Evolutionary conservation across 2,329 filamentous ascomycete species (phyloP), one percentile per base, ranked within the genome.

Genomic region (Alternaria sp.): DNA sequence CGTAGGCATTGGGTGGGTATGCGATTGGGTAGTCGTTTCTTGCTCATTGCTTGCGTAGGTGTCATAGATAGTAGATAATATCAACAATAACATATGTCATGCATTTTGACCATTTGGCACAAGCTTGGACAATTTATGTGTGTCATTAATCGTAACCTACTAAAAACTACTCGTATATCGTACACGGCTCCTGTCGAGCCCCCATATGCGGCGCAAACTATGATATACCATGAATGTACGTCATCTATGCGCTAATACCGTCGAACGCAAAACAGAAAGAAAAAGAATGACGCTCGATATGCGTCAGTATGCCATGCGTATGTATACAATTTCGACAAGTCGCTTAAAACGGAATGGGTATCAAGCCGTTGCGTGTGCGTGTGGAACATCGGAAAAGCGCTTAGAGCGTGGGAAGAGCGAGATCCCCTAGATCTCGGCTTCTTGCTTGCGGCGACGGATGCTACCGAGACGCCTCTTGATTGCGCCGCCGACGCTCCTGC

Each of bases 391-490:
- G n/a, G 58, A 55, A 4, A 47, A 53, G 4, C 45, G 51, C 26
- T 45, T 55, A 6, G 51, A 23, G 46, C 55, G 43, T 7, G 44
- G 44, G 15, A 60, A 65, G 26, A 61, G 60, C 43, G 61, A 59
- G 23, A 56, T 53, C 21, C 58, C 63, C 68, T 73, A 74, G 53
- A 66, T 63, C 60, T 70, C 71, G 14, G 67, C 63, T 7, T 73
- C 75, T 25, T 71, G 73, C 68, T 73, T 76, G 60, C 74, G 71
- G 63, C 78, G 80, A 61, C 82, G 79, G 55, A 84, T 70, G 69
- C 82, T 84, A 49, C 82, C 82, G 50, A 85, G 79, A 23, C 83
- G 77, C 78, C 81, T 84, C 80, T 83, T 85, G 63, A 85, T 60
- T 6, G 80, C 76, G 18, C 76, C 77, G 21, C 77, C 74, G 53